Percentiles rank a stretch among this genome's conserved stretches.
phyloP scores from a whole-genome alignment of 345 rosid species.

The Eucalyptus brandiana region DNA sequence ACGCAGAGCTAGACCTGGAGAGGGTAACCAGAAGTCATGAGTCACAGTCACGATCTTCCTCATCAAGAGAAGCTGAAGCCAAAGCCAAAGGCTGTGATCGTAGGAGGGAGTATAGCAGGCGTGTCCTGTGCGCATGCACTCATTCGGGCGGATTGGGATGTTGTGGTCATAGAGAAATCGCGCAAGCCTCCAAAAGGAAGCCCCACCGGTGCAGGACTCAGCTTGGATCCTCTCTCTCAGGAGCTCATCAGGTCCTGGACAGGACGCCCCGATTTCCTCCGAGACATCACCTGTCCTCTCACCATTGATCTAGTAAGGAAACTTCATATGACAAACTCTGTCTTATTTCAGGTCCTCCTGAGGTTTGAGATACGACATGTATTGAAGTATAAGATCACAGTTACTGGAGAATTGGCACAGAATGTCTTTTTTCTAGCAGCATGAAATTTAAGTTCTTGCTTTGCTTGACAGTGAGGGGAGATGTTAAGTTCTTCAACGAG shows the following conservation, averaged over 20 bases:
- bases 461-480: background rate
- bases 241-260: conserved; percentile 55
- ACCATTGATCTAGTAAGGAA: conserved; percentile 37
- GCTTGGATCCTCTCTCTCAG: conserved; percentile 41
- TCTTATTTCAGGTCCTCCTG: background rate
- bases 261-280: conserved; percentile 24
- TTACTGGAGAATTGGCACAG: background rate
- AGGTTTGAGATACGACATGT: background rate
- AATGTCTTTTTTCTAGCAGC: background rate
- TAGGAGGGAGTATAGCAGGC: conserved; percentile 86
- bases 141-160: conserved; percentile 54
- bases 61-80: background rate
- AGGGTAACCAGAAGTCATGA: background rate
- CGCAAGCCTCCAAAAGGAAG: conserved; percentile 47
- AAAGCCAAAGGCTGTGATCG: conserved; percentile 35
- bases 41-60: background rate
- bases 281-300: conserved; percentile 37
- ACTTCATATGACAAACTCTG: background rate
- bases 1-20: background rate
- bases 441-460: background rate
- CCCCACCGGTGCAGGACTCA: conserved; percentile 75
- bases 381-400: background rate
- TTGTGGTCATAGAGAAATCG: conserved; percentile 53
- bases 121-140: conserved; percentile 66
- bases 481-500: background rate